Conservation (phyloP, 495 filamentous ascomycete genomes). For the Cladorrhinum samala region DNA sequence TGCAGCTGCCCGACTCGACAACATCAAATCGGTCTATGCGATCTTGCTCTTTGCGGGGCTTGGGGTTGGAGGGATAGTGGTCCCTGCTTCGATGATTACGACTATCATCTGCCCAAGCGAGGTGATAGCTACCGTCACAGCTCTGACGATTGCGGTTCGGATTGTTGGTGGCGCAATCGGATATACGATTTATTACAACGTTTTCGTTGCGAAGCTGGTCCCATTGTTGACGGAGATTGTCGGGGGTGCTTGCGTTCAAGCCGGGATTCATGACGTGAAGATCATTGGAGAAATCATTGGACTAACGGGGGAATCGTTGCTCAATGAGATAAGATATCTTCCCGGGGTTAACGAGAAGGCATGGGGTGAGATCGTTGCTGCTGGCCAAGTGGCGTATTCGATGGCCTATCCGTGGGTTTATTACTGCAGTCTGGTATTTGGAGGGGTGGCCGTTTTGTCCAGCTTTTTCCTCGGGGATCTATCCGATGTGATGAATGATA, state of each 20-base stretch:
- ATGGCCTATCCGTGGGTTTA: conserved; percentile 64
- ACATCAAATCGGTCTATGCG: conserved; percentile 55
- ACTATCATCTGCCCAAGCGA: conserved; percentile 71
- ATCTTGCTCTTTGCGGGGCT: conserved; percentile 59
- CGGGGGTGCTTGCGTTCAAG: conserved; percentile 45
- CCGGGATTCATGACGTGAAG: conserved; percentile 46
- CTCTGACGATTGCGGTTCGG: conserved; percentile 66
- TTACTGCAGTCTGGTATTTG: conserved; percentile 63
- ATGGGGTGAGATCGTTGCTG: conserved; percentile 53
- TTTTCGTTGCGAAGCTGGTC: conserved; percentile 61
- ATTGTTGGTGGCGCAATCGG: conserved; percentile 66
- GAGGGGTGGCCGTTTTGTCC: conserved; percentile 54
- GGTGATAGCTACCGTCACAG: conserved; percentile 66
- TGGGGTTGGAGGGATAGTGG: conserved; percentile 68
- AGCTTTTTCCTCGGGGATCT: conserved; percentile 60
- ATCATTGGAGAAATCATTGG: conserved; percentile 44
- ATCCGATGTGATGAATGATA: conserved; percentile 59
- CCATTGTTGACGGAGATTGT: conserved; percentile 47
- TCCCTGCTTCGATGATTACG: conserved; percentile 50
- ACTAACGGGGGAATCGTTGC: conserved; percentile 51
- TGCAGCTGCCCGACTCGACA: conserved; percentile 50
- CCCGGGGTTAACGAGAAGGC: conserved; percentile 53
- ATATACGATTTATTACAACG: conserved; percentile 70
- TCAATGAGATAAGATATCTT: conserved; percentile 46
- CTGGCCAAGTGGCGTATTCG: conserved; percentile 57